phyloP scores from a whole-genome alignment of 192 early-diverging fungal species.

The Diversispora eburnea region DNA sequence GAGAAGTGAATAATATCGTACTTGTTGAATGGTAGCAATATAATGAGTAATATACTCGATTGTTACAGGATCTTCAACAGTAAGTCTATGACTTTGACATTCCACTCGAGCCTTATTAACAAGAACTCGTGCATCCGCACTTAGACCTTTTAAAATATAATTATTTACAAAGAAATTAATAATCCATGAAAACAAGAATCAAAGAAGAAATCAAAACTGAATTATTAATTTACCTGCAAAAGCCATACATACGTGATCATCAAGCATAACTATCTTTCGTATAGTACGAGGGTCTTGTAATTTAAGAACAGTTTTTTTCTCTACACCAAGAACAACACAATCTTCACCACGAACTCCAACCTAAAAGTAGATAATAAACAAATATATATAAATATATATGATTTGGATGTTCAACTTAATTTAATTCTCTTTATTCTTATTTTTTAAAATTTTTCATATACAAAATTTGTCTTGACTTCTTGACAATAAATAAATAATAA shows the following conservation, averaged over 20 bases:
- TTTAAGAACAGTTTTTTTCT: constrained; percentile 92
- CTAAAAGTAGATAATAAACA: constrained; percentile 50
- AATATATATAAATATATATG: not conserved
- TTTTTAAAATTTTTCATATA: no score
- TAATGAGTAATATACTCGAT: constrained; percentile 97
- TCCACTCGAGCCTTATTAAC: constrained; percentile 96
- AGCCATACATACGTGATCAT: constrained; percentile 95
- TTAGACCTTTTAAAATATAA: constrained; percentile 60
- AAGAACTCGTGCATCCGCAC: constrained; percentile 93
- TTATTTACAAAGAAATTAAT: not conserved
- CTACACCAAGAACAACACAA: constrained; percentile 91
- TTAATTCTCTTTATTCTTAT: no score
- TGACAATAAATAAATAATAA: no score
- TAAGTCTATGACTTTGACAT: constrained; percentile 95
- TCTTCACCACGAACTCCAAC: constrained; percentile 93
- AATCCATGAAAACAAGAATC: not conserved
- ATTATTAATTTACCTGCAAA: constrained; percentile 70
- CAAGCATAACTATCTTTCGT: constrained; percentile 93
- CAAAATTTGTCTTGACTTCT: no score
- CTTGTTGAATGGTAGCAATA: constrained; percentile 96
- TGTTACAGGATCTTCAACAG: constrained; percentile 94
- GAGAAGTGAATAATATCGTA: constrained; percentile 31
- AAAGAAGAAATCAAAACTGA: not conserved
- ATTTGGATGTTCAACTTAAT: no score
- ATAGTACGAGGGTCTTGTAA: constrained; percentile 97